Evolutionary conservation across 179 eudicot species (phyloP).

Genomic region (Heliamphora pulchella): DNA sequence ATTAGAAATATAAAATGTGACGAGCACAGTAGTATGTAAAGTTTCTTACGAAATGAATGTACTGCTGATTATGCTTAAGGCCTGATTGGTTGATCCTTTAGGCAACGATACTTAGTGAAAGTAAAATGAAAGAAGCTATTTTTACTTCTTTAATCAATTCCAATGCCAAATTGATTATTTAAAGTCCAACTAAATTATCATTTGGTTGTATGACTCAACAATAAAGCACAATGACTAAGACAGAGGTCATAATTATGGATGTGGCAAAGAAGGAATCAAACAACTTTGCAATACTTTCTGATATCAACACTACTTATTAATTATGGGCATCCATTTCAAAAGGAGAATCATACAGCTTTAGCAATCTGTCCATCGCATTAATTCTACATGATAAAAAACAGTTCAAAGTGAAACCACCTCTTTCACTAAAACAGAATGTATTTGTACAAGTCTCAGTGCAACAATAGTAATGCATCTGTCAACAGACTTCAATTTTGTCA

Average conservation of each 20-base stretch:
- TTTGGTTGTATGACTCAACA: neutral
- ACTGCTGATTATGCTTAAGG: neutral
- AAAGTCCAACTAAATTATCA: neutral
- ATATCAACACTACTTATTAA: neutral
- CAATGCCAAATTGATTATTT: neutral
- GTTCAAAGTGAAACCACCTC: constrained; percentile 4
- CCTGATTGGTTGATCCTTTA: neutral
- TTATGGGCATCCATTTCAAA: constrained; percentile 3
- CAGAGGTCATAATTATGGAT: neutral
- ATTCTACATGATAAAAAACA: neutral
- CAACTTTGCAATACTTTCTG: constrained; percentile 3
- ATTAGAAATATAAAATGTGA: neutral
- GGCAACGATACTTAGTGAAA: neutral
- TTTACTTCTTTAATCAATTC: neutral
- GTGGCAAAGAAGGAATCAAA: constrained; percentile 6
- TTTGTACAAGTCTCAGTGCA: neutral
- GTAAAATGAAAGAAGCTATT: neutral
- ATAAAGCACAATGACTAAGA: neutral
- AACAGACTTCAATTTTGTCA: neutral
- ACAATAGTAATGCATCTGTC: neutral
- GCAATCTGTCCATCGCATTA: neutral
- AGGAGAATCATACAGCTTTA: neutral
- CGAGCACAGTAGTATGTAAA: neutral
- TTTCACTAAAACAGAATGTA: neutral
- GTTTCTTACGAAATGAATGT: neutral